Base-by-base conservation (phyloP, 1,284 basidiomycete species). In the Porogramme epimiltina region DNA sequence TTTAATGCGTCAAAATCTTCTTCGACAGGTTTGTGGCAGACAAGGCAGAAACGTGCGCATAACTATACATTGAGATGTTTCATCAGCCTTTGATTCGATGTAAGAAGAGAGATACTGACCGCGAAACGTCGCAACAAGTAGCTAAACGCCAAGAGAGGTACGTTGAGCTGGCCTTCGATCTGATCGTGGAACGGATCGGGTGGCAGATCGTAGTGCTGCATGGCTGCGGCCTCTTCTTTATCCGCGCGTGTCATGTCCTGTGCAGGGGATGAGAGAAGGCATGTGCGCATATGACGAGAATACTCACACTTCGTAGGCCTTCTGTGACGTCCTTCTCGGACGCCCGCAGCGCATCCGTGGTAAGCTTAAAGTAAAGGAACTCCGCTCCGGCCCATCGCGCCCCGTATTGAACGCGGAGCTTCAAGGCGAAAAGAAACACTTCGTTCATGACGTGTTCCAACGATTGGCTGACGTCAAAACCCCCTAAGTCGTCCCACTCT, bases 361-460 rank as follows among this genome's bases (percentile, higher is more conserved):
- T 79, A 4, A 73, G 66, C 58, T 75, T 70, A 45, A 70, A 63
- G 28, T 72, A 63, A 26, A 85, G 68, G n/a, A 73, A 49, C 56
- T 86, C 84, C 11, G 82, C 83, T 16, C 79, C 81, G n/a, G 81
- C 80, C 83, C 84, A 86, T 31, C 81, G 80, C 6, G 85, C 64
- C 2, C 69, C 69, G 58, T 79, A 82, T 56, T 69, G 70, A 34
- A 73, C 57, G 45, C 82, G 68, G 9, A 81, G 59, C 46, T 74
- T 73, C 5, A 85, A 65, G 18, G 84, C 59, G 45, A 71, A 74
- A 24, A 82, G 57, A 46, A 85, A 74, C 4, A 71, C 66, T 45
- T 78, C 70, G 45, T 84, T 76, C 54, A 85, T 67, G 34, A 84
- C 62, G 2, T 74, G 70, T 63, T 85, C 82, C 16, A 85, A 61